Evolutionary conservation across 2,329 filamentous ascomycete species (phyloP).

Genomic region (Phyllosticta citriasiana): DNA sequence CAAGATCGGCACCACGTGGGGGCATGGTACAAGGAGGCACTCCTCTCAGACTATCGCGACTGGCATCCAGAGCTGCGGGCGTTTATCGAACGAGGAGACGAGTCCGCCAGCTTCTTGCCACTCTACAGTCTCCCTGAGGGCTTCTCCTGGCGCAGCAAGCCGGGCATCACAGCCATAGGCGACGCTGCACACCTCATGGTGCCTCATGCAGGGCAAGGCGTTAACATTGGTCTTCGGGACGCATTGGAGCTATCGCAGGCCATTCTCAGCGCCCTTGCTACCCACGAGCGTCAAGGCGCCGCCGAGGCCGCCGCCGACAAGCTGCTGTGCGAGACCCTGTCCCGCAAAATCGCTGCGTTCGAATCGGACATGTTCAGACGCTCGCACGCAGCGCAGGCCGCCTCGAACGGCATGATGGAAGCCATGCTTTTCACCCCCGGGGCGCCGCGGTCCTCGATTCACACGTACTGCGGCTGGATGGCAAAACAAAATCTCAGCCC

Average conservation of each 20-base stretch:
- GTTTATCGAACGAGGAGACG: constrained; percentile 18
- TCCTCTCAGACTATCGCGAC: constrained; percentile 18
- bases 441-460: constrained; percentile 36
- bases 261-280: constrained; percentile 19
- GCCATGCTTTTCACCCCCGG: constrained; percentile 41
- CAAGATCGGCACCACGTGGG: not conserved
- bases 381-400: constrained; percentile 20
- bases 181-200: constrained; percentile 34
- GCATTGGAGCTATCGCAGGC: constrained; percentile 24
- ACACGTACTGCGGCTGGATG: constrained; percentile 18
- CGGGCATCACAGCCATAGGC: constrained; percentile 31
- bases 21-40: constrained; percentile 12
- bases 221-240: constrained; percentile 29
- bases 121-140: constrained; percentile 31
- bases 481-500: not conserved
- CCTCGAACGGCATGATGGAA: constrained; percentile 35
- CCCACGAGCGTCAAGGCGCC: constrained; percentile 11
- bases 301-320: constrained; percentile 13
- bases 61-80: constrained; percentile 23
- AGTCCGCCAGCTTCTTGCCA: constrained; percentile 16
- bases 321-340: not conserved
- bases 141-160: constrained; percentile 25
- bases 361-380: constrained; percentile 29
- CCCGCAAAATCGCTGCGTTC: constrained; percentile 19
- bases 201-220: constrained; percentile 27